These are phyloP conservation scores for Porodaedalea pini DNA, from an alignment of 1,284 basidiomycete species.

Conservation along the genomic window DNA sequence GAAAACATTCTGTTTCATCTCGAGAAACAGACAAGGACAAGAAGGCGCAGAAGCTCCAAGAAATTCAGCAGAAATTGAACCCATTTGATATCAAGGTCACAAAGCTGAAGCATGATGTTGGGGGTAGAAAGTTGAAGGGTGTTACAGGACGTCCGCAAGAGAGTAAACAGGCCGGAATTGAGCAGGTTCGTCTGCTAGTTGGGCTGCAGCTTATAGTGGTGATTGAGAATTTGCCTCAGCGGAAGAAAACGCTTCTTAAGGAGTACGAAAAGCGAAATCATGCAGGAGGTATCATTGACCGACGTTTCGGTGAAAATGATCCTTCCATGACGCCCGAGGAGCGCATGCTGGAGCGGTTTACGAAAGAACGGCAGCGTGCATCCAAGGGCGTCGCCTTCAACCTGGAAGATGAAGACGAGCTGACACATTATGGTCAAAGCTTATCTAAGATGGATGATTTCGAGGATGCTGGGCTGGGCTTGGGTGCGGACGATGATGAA, in stretches of 20 bases:
- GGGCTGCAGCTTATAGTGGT: conserved; percentile 6
- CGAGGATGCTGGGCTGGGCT: conserved; percentile 69
- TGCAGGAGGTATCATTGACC: conserved; percentile 87
- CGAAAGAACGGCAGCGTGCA: conserved; percentile 77
- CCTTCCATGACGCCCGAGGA: conserved; percentile 90
- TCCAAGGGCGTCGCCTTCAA: conserved; percentile 86
- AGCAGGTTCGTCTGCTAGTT: conserved; percentile 61
- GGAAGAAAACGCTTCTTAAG: conserved; percentile 84
- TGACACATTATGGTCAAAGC: conserved; percentile 93
- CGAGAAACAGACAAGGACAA: conserved; percentile 77
- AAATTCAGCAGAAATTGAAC: conserved; percentile 85
- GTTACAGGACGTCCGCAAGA: conserved; percentile 78
- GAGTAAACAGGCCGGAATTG: conserved; percentile 86
- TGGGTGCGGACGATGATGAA: conserved; percentile 67
- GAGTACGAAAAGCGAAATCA: conserved; percentile 78
- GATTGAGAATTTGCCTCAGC: conserved; percentile 39
- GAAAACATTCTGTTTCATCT: conserved; percentile 51
- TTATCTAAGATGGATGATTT: conserved; percentile 85
- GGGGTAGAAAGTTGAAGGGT: conserved; percentile 84
- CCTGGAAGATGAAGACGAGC: conserved; percentile 84
- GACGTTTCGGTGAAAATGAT: conserved; percentile 95
- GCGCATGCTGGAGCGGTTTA: conserved; percentile 96
- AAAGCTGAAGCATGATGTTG: conserved; percentile 89
- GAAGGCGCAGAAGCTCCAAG: conserved; percentile 74
- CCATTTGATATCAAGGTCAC: conserved; percentile 92